These are phyloP conservation scores for Ceratobasidium sp. DNA, from an alignment of 1,284 basidiomycete species.

Conservation along the genomic window DNA sequence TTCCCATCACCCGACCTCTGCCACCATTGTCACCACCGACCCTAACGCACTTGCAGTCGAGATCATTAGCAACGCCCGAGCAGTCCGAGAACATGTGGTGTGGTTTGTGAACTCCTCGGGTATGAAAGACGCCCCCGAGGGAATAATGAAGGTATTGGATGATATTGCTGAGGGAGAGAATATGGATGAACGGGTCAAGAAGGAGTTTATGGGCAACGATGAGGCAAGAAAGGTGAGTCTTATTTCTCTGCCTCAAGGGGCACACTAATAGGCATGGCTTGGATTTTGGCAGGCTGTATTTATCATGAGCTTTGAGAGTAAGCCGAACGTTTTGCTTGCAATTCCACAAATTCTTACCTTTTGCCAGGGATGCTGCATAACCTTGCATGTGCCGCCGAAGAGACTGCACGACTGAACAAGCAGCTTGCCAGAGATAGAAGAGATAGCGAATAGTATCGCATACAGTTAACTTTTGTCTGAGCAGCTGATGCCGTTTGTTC, in stretches of 20 bases:
- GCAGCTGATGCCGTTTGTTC: too few relatives aligned
- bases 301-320: slow-evolving; percentile 62
- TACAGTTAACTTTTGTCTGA: too few relatives aligned
- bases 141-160: slow-evolving; percentile 55
- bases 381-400: slow-evolving; percentile 31
- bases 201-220: slow-evolving; percentile 58
- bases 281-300: slow-evolving; percentile 54
- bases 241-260: slow-evolving; percentile 17
- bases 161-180: slow-evolving; percentile 55
- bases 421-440: background rate
- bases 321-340: slow-evolving; percentile 42
- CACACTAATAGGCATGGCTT: background rate
- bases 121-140: slow-evolving; percentile 47
- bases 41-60: slow-evolving; percentile 57
- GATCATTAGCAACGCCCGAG: slow-evolving; percentile 56
- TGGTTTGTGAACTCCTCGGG: slow-evolving; percentile 48
- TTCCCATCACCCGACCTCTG: background rate
- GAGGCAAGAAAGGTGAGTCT: slow-evolving; percentile 58
- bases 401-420: slow-evolving; percentile 7
- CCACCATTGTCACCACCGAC: background rate
- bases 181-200: slow-evolving; percentile 52
- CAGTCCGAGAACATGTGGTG: slow-evolving; percentile 57
- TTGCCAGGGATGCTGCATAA: slow-evolving; percentile 36
- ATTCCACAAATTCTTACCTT: background rate
- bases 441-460: background rate